Evolutionary conservation across 169 alveolate genomes (phyloP), one percentile per base, ranked within the genome.

Genomic region (Ichthyophthirius multifiliis): DNA sequence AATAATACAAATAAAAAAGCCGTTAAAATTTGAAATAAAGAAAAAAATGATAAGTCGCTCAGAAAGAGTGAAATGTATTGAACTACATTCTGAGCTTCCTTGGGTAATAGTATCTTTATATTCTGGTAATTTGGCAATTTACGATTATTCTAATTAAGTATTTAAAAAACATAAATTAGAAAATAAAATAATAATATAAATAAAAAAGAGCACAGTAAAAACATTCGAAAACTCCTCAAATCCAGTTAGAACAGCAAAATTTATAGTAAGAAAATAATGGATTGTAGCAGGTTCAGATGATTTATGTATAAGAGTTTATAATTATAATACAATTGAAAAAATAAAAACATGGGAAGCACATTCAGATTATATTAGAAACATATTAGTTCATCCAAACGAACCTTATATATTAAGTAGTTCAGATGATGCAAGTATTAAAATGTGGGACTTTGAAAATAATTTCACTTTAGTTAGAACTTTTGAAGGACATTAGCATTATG

Each of bases 401-500:
- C 99, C 99, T 7, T 94, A 96, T 82, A 91, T 98, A 16, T 79
- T 99, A 62, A 96, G 99, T 48, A 93, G 98, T 46, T 97, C 99
- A 12, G 99, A 99, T 90, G 99, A 99, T 87, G 96, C 97, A 97
- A 96, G 99, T 12, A 95, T 97, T 73, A 96, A 96, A 87, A 83
- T 98, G 75, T 99, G 99, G 99, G 99, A 98, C 75, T 96, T 97
- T 90, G 99, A 99, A 81, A 94, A 96, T 81, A 94, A 96, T 71
- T 99, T 99, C 98, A 85, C 92, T 65, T 88, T 94, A 73, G 85
- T 93, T 41, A 95, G 97, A 77, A 89, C 98, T 3, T 99, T 93
- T 86, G 99, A 98, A 81, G 99, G 98, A 31, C 99, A 97, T 81
- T 95, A 97, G 46, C 99, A 99, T 92, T 99, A 97, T 84, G 99